These are phyloP conservation scores for Zygotorulaspora florentina DNA, from an alignment of 805 yeast genomes.

Conservation along the genomic window DNA sequence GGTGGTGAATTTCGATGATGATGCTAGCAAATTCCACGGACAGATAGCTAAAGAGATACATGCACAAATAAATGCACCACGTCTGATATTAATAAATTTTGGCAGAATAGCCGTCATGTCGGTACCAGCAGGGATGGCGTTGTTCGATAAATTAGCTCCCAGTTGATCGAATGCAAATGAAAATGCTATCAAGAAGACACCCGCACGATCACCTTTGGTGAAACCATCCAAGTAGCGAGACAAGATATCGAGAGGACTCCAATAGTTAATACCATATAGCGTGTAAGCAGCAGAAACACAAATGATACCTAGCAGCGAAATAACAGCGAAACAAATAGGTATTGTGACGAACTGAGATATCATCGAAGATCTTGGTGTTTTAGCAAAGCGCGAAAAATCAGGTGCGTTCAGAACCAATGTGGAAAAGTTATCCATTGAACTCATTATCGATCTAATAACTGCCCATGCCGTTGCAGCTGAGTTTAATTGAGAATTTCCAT, in stretches of 20 bases:
- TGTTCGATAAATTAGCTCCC: conserved; percentile 73
- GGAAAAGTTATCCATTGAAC: conserved; percentile 79
- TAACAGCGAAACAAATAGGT: conserved; percentile 73
- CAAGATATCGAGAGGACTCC: conserved; percentile 83
- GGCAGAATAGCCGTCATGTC: conserved; percentile 67
- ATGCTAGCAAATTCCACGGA: conserved; percentile 76
- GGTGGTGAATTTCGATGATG: conserved; percentile 71
- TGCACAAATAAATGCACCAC: conserved; percentile 81
- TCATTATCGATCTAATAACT: conserved; percentile 72
- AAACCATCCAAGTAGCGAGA: conserved; percentile 52
- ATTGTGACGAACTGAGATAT: conserved; percentile 61
- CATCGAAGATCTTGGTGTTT: conserved; percentile 47
- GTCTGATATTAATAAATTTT: conserved; percentile 61
- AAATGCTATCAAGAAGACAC: conserved; percentile 68
- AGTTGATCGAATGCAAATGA: conserved; percentile 73
- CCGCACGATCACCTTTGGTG: conserved; percentile 63
- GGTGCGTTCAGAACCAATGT: conserved; percentile 87
- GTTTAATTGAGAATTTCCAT: conserved; percentile 14
- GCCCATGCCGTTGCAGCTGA: conserved; percentile 72
- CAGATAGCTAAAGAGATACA: conserved; percentile 63
- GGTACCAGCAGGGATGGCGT: conserved; percentile 67
- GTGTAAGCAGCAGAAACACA: conserved; percentile 74
- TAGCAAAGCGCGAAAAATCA: conserved; percentile 82
- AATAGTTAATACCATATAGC: conserved; percentile 63
- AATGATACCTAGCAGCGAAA: conserved; percentile 79